Base-by-base conservation (phyloP, 2,329 filamentous ascomycete species). In the Nemania abortiva region DNA sequence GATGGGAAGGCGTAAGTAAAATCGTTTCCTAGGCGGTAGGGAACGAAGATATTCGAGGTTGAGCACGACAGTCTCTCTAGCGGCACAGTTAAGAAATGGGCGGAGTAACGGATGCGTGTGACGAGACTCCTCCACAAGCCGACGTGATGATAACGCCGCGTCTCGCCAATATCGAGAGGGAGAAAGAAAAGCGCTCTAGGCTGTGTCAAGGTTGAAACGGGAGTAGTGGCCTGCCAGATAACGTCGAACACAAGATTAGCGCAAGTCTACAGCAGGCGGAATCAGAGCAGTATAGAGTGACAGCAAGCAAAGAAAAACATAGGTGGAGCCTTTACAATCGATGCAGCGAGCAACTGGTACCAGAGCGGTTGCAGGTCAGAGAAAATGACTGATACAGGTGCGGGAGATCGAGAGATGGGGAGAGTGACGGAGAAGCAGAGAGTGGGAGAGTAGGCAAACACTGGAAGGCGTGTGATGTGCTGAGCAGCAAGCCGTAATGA, bases 211-310 rank as follows among this genome's bases (percentile, higher is more conserved):
- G 53, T 65, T 63, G 52, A 69, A 65, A 68, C 45, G 63, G 68
- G 59, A 59, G 58, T 66, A 70, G 60, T 60, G 63, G 63, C 72
- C 62, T 68, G 66, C 67, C 59, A 59, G 39, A 67, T 34, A 58
- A 70, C 60, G 68, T 72, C 22, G 62, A 73, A 67, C 49, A 57
- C 52, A 72, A 72, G 13, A 68, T 76, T 68, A 76, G 75, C 70
- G 69, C 56, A 63, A 53, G 66, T 47, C 18, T 54, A 65, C 53
- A 42, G 45, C 39, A 49, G 39, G 29, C 15, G 20, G 55, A 47
- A 54, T 62, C n/a, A 37, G 56, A 37, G 55, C 37, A 49, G 24
- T 29, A 62, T 18, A 59, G 27, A 22, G 53, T 58, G 50, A 55
- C 45, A 57, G 53, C 52, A 65, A 60, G 55, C 55, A 47, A 49